phyloP scores from a whole-genome alignment of 2,329 filamentous ascomycete genomes.

The Epichloe sibirici region DNA sequence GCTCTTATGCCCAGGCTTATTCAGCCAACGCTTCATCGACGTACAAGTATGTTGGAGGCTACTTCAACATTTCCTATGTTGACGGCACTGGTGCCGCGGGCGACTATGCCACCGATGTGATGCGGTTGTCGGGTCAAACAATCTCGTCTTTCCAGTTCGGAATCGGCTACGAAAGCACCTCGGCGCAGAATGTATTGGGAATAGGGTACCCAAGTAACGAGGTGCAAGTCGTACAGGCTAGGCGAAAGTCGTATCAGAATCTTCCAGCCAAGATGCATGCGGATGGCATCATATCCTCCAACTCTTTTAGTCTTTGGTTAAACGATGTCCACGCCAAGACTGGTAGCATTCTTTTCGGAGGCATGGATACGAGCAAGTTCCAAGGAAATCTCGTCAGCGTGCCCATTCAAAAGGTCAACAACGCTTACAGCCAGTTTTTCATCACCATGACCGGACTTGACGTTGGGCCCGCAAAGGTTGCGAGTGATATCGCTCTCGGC shows the following conservation, averaged over 20 bases:
- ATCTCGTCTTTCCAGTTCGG: constrained; percentile 56
- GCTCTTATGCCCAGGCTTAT: constrained; percentile 54
- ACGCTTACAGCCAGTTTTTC: constrained; percentile 48
- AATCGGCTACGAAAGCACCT: constrained; percentile 52
- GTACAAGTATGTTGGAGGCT: constrained; percentile 57
- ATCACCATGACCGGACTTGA: constrained; percentile 53
- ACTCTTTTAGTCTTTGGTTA: constrained; percentile 63
- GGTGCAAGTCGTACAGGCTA: constrained; percentile 51
- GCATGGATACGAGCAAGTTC: constrained; percentile 57
- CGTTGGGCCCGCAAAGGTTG: constrained; percentile 30
- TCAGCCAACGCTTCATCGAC: constrained; percentile 60
- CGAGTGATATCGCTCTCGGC: constrained; percentile 39
- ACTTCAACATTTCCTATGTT: constrained; percentile 81
- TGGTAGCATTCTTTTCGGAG: constrained; percentile 63
- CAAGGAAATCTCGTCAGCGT: constrained; percentile 50
- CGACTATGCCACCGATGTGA: constrained; percentile 67
- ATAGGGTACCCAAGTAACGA: constrained; percentile 77
- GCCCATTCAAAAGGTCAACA: constrained; percentile 46
- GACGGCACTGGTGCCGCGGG: constrained; percentile 68
- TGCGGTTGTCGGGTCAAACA: constrained; percentile 44
- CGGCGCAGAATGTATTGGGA: constrained; percentile 64
- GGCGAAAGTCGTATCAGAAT: constrained; percentile 49
- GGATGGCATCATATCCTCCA: constrained; percentile 48
- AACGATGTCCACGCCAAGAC: constrained; percentile 55
- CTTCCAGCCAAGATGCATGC: constrained; percentile 53